Evolutionary conservation across 331 rosid genomes (phyloP).

Genomic region (Phaseolus coccineus): DNA sequence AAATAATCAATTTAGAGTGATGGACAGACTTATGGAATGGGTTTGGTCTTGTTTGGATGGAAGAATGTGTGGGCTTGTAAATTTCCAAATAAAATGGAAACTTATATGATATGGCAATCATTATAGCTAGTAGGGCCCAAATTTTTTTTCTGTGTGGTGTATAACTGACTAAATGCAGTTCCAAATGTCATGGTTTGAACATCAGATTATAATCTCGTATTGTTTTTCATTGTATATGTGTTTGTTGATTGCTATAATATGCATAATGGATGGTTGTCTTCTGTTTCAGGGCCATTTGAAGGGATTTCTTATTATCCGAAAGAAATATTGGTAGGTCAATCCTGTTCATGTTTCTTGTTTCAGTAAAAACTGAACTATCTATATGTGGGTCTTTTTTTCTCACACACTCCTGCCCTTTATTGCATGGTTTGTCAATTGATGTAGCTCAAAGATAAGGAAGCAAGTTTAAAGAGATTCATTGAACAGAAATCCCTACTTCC

Average conservation of each 20-base stretch:
- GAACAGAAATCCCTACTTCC: slow-evolving; percentile 95
- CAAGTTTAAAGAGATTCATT: slow-evolving; percentile 64
- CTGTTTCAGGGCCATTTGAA: slow-evolving; percentile 85
- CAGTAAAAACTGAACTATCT: background rate
- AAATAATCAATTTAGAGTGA: background rate
- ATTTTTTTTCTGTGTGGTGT: background rate
- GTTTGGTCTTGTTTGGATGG: background rate
- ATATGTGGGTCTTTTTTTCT: background rate
- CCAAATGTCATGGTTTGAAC: background rate
- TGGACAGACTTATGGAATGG: background rate
- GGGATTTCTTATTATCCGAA: slow-evolving; percentile 79
- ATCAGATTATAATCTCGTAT: slow-evolving; percentile 19
- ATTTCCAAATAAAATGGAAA: slow-evolving; percentile 15
- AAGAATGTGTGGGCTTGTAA: background rate
- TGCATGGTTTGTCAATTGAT: slow-evolving; percentile 46
- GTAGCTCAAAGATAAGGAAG: slow-evolving; percentile 73
- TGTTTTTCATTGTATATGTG: slow-evolving; percentile 11
- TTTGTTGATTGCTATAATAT: slow-evolving; percentile 21
- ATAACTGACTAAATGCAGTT: background rate
- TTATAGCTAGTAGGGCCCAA: background rate
- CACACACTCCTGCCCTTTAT: background rate
- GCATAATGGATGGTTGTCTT: slow-evolving; percentile 30
- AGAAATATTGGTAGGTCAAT: slow-evolving; percentile 66
- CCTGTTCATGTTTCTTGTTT: slow-evolving; percentile 33
- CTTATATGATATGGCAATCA: background rate